Base-by-base conservation (phyloP, 2,329 filamentous ascomycete genomes). In the Colletotrichum nymphaeae region DNA sequence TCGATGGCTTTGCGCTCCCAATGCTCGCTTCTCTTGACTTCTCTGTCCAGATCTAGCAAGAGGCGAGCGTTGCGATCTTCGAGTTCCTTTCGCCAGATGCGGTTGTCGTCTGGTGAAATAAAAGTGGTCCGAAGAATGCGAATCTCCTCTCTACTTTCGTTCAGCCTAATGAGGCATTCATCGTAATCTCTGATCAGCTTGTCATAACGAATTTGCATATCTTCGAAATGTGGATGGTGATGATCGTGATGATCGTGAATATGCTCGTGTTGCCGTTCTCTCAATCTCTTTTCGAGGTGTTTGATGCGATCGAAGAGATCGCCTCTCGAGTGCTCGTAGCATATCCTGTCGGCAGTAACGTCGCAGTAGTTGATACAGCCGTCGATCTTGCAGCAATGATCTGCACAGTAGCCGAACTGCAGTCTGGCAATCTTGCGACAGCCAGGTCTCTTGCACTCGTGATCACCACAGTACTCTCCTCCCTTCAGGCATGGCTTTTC, bases 1-100 rank as follows among this genome's bases (percentile, higher is more conserved):
- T 73, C 71, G 26, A 58, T 49, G 16, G 71, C 71, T 37, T 95
- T 95, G 53, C 97, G 91, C 95, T 98, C 98, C 97, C 97, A 99
- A 81, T 99, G 97, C 81, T 98, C 97, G 76, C 98, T 96, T 16
- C 94, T 92, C 80, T 97, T 97, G 76, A 96, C 93, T 81, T 98
- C 95, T 76, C 95, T 95, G 80, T 98, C 97, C 8, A 99, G 89
- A 78, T 99, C 97, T 35, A 97, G 89, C 0, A 71, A 30, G 9
- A 73, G 35, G 32, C 67, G 62, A 52, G 60, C 55, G 37, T 71
- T 65, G 16, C 71, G 67, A 35, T 62, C 71, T 32, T 73, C 71
- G 5, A 71, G 57, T 5, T 71, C 71, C 30, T 66, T 46, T 26
- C 71, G 65, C 67, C 71, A 66, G 7, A 60, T 26, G 62, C 71